phyloP scores from a whole-genome alignment of 108 stramenopile genomes.

The Cyclotella kingstonii region DNA sequence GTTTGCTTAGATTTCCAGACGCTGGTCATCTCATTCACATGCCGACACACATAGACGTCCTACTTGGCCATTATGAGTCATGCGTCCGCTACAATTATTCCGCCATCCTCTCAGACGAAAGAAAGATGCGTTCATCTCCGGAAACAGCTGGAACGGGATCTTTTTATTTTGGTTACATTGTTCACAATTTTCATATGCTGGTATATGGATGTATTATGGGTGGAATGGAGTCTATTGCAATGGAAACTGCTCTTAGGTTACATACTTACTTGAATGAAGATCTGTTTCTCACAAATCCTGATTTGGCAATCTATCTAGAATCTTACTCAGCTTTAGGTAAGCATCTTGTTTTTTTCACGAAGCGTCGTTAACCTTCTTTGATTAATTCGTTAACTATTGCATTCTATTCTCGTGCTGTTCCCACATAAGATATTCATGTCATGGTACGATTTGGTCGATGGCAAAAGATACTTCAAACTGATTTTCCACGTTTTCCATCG shows the following conservation, averaged over 20 bases:
- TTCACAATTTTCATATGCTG: constrained; percentile 84
- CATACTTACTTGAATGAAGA: constrained; percentile 58
- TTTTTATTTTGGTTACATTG: constrained; percentile 88
- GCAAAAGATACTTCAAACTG: constrained; percentile 62
- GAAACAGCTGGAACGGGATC: constrained; percentile 69
- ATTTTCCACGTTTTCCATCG: constrained; percentile 57
- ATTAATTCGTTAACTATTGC: too few species aligned
- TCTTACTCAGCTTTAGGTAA: constrained; percentile 65
- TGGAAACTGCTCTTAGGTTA: constrained; percentile 61
- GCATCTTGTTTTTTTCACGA: background rate
- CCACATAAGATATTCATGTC: constrained; percentile 78
- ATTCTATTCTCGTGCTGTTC: too few species aligned
- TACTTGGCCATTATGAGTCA: constrained; percentile 82
- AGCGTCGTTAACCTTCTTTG: too few species aligned
- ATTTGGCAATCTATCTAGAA: constrained; percentile 75
- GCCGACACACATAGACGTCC: constrained; percentile 87
- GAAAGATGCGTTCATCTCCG: constrained; percentile 56
- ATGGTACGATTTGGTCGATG: constrained; percentile 88
- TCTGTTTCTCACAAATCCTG: constrained; percentile 65
- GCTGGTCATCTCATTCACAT: constrained; percentile 84
- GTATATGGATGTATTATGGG: constrained; percentile 82
- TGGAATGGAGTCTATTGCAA: constrained; percentile 72
- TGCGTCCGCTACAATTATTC: constrained; percentile 67
- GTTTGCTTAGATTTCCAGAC: constrained; percentile 55
- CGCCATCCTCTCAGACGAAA: constrained; percentile 76